phyloP scores from a whole-genome alignment of 495 filamentous ascomycete genomes.

The Penicillium turbatum region DNA sequence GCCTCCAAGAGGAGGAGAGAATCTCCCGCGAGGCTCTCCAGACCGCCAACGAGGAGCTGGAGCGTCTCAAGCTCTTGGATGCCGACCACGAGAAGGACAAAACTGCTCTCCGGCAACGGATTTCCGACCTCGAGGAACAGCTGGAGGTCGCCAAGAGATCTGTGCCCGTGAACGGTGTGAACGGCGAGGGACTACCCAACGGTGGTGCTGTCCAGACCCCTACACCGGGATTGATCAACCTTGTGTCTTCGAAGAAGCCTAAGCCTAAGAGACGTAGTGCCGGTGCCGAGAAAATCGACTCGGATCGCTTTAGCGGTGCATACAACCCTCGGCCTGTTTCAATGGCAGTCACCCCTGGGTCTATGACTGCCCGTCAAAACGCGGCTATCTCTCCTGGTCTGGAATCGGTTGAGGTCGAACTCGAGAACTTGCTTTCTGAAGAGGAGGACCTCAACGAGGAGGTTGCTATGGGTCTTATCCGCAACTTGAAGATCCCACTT shows the following conservation, averaged over 20 bases:
- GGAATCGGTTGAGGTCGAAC: conserved; percentile 88
- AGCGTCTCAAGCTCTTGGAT: conserved; percentile 64
- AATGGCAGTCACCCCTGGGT: conserved; percentile 70
- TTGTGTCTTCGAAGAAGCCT: conserved; percentile 95
- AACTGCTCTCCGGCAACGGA: conserved; percentile 73
- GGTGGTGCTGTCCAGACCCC: conserved; percentile 53
- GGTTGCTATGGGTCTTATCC: conserved; percentile 90
- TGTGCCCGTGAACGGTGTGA: conserved; percentile 48
- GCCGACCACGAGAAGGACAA: conserved; percentile 77
- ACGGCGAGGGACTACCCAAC: conserved; percentile 64
- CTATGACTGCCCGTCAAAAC: conserved; percentile 57
- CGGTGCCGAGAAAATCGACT: conserved; percentile 76
- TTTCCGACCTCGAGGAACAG: conserved; percentile 86
- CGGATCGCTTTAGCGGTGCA: conserved; percentile 80
- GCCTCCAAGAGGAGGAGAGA: conserved; percentile 89
- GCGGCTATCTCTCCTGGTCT: conserved; percentile 69
- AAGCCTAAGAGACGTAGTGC: conserved; percentile 95
- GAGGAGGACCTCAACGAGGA: conserved; percentile 96
- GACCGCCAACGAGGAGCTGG: conserved; percentile 70
- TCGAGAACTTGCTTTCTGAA: conserved; percentile 88
- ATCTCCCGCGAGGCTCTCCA: conserved; percentile 73
- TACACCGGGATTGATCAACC: conserved; percentile 81
- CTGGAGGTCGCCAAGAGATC: conserved; percentile 78
- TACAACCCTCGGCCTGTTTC: conserved; percentile 95
- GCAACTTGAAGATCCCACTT: conserved; percentile 90